phyloP scores from a whole-genome alignment of 169 alveolate species.

The Plasmodium relictum region DNA sequence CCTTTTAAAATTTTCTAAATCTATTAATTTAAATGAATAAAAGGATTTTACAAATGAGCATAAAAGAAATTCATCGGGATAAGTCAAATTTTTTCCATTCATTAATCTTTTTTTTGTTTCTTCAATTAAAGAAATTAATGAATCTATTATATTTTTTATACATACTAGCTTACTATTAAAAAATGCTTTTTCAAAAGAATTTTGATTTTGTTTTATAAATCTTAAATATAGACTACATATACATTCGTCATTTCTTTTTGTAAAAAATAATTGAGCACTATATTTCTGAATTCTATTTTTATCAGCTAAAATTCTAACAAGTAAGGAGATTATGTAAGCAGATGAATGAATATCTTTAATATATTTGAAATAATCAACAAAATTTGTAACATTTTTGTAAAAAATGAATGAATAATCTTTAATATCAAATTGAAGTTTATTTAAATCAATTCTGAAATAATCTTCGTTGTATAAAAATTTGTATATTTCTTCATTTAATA shows the following conservation, averaged over 20 bases:
- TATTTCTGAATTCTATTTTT: slow-evolving; percentile 41
- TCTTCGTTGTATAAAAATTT: slow-evolving; percentile 23
- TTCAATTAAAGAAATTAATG: slow-evolving; percentile 21
- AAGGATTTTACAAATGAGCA: slow-evolving; percentile 43
- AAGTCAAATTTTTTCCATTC: slow-evolving; percentile 16
- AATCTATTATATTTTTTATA: slow-evolving; percentile 16
- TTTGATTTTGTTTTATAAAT: slow-evolving; percentile 16
- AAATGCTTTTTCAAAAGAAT: slow-evolving; percentile 21
- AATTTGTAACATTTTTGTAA: slow-evolving; percentile 15
- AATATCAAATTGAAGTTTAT: slow-evolving; percentile 44
- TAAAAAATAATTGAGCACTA: slow-evolving; percentile 41
- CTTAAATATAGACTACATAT: slow-evolving; percentile 15
- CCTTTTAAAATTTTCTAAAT: background rate
- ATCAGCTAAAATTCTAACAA: slow-evolving; percentile 25
- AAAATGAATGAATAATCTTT: slow-evolving; percentile 33
- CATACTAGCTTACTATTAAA: slow-evolving; percentile 26
- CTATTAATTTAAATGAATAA: slow-evolving; percentile 2
- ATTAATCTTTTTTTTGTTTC: slow-evolving; percentile 33
- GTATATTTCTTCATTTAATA: slow-evolving; percentile 38
- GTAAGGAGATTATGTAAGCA: slow-evolving; percentile 34
- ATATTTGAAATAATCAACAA: slow-evolving; percentile 20
- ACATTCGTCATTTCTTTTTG: slow-evolving; percentile 31
- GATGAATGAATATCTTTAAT: slow-evolving; percentile 44
- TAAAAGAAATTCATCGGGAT: slow-evolving; percentile 40
- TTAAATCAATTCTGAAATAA: slow-evolving; percentile 37